Evolutionary conservation across 2,329 filamentous ascomycete species (phyloP), one percentile per base, ranked within the genome.

Genomic region (Penicillium palitans): DNA sequence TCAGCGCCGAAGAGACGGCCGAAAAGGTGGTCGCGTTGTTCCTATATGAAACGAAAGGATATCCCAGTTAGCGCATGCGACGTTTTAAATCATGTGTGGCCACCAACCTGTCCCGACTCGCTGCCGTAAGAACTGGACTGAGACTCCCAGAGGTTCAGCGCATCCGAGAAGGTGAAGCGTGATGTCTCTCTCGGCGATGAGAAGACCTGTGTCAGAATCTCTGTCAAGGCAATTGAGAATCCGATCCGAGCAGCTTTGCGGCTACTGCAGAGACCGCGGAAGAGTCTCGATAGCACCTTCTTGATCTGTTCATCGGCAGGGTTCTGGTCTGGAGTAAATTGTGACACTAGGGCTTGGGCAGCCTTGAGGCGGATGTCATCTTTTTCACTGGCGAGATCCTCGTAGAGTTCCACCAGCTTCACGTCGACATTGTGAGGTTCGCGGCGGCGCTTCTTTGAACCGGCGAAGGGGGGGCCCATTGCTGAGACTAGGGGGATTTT

Each of bases 1-100:
- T 96, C 90, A 44, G 93, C 83, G 3, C 92, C 93, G 69, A 97
- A 97, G 1, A 97, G 78, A 65, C 90, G 87, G 7, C 95, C 95
- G 63, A 96, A 90, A 64, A 87, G 84, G 72, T 92, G 87, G 71
- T 98, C 92, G 67, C 91, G 84, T 76, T 92, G 89, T 78, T 98
- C 93, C 80, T 96, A 83, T 37, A 82, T 81, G 1, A 80, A 37
- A n/a, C 42, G 15, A 33, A 47, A 79, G 24, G 83, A 72, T 65
- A 82, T 81, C 78, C 0, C 81, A 86, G 68, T 84, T 63, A 64
- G 58, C 55, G 60, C 55, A 44, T 48, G 50, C 37, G 55, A 57
- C 47, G 45, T 49, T 52, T 15, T 9, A 29, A 25, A 19, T 15
- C 12, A 50, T 47, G 41, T 19, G 27, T n/a, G 3, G 29, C 39